A percentile compares a stretch with the other conserved stretches of the same genome.
Evolutionary conservation across 805 yeast species (phyloP).

Genomic region (Candida insectorum): DNA sequence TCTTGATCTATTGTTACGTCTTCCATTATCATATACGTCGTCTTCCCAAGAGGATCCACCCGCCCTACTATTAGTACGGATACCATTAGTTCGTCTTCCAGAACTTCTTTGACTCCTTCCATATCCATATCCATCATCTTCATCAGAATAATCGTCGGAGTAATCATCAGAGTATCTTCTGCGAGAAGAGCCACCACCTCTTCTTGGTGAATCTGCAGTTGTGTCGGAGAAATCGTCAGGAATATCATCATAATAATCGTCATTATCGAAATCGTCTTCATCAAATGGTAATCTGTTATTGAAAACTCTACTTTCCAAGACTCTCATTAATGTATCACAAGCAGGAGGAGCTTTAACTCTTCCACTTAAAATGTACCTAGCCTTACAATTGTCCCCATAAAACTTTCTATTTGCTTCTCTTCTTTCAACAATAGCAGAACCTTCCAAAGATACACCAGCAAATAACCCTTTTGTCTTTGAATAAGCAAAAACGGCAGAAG

Average conservation of each 20-base stretch:
- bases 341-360: slow-evolving; percentile 91
- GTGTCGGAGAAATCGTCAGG: slow-evolving; percentile 58
- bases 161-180: slow-evolving; percentile 29
- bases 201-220: slow-evolving; percentile 28
- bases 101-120: slow-evolving; percentile 16
- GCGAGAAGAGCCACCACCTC: slow-evolving; percentile 17
- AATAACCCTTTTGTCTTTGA: slow-evolving; percentile 94
- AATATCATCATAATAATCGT: slow-evolving; percentile 72
- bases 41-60: slow-evolving; percentile 65
- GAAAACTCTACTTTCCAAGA: slow-evolving; percentile 83
- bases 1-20: slow-evolving; percentile 23
- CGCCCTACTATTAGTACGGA: slow-evolving; percentile 17
- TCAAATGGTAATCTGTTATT: slow-evolving; percentile 47
- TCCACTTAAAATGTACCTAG: slow-evolving; percentile 81
- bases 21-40: slow-evolving; percentile 67
- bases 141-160: slow-evolving; percentile 25
- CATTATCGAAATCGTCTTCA: slow-evolving; percentile 53
- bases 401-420: slow-evolving; percentile 95
- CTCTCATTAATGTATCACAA: slow-evolving; percentile 81
- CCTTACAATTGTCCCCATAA: slow-evolving; percentile 85
- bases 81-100: slow-evolving; percentile 8
- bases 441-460: slow-evolving; percentile 97
- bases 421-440: slow-evolving; percentile 94
- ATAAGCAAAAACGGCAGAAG: slow-evolving; percentile 89
- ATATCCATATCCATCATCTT: slow-evolving; percentile 31